phyloP scores from a whole-genome alignment of 2,329 filamentous ascomycete genomes.

The Phyllosticta citriasiana region DNA sequence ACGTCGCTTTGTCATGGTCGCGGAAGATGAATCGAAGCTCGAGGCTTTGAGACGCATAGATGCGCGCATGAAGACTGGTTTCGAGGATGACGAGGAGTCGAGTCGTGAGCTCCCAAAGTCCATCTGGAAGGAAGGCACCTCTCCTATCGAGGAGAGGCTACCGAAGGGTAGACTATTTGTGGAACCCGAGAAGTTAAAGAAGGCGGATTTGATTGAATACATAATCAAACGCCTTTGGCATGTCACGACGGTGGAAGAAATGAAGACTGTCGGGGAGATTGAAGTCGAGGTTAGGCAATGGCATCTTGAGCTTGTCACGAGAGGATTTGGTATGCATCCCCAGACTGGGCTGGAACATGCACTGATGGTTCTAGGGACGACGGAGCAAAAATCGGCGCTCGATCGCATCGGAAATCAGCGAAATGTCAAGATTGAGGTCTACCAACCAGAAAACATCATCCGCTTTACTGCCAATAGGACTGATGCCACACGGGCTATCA shows the following conservation, averaged over 20 bases:
- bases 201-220: conserved; percentile 23
- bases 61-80: neutral
- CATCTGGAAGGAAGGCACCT: neutral
- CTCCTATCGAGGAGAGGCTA: neutral
- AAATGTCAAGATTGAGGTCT: conserved; percentile 22
- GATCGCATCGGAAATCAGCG: conserved; percentile 20
- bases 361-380: neutral
- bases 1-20: conserved; percentile 18
- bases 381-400: conserved; percentile 10
- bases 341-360: neutral
- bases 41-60: neutral
- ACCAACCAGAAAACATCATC: conserved; percentile 18
- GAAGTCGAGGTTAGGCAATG: conserved; percentile 25
- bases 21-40: neutral
- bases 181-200: conserved; percentile 12
- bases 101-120: neutral
- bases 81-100: neutral
- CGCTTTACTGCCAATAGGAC: conserved; percentile 29
- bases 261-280: conserved; percentile 25
- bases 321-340: neutral
- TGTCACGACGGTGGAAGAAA: conserved; percentile 24
- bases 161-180: neutral
- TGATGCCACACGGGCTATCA: conserved; percentile 25
- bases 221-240: conserved; percentile 26
- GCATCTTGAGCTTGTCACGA: conserved; percentile 22